Conservation (phyloP, 305 asterid genomes). For the Andrographis paniculata region DNA sequence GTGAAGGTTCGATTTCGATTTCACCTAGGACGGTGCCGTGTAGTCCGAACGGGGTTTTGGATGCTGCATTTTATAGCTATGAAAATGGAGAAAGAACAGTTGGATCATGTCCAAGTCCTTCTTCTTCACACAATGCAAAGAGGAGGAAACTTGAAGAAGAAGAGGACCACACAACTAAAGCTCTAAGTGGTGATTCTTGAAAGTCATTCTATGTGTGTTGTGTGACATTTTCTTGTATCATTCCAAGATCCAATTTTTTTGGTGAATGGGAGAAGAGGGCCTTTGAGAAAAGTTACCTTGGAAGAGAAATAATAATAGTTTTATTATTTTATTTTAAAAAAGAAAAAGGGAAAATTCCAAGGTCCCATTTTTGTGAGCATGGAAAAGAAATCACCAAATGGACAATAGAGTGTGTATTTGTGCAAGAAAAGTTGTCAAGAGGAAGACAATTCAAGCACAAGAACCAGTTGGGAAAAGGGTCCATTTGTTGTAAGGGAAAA, state of each 20-base stretch:
- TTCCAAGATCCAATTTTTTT: constrained; percentile 16
- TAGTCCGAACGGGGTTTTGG: constrained; percentile 58
- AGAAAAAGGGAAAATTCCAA: no score
- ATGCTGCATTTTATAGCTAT: constrained; percentile 45
- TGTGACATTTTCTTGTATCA: constrained; percentile 5
- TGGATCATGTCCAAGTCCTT: constrained; percentile 29
- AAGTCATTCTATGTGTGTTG: constrained; percentile 21
- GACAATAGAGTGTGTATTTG: no score
- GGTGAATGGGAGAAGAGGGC: constrained; percentile 26
- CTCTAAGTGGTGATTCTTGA: constrained; percentile 18
- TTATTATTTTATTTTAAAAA: no score
- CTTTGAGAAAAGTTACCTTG: no score
- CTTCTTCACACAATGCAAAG: constrained; percentile 27
- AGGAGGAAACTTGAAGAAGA: constrained; percentile 53
- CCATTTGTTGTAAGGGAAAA: no score
- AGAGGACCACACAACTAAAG: constrained; percentile 24
- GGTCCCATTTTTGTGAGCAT: no score
- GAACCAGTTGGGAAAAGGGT: no score
- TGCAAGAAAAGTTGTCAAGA: no score
- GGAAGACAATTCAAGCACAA: no score
- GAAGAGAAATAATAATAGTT: no score
- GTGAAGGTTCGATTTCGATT: no score
- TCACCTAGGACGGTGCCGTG: constrained; percentile 18
- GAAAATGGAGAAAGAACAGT: constrained; percentile 37
- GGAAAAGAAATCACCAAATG: no score